These are phyloP conservation scores for Flaveria linearis DNA, from an alignment of 129 eudicot genomes.

Conservation along the genomic window DNA sequence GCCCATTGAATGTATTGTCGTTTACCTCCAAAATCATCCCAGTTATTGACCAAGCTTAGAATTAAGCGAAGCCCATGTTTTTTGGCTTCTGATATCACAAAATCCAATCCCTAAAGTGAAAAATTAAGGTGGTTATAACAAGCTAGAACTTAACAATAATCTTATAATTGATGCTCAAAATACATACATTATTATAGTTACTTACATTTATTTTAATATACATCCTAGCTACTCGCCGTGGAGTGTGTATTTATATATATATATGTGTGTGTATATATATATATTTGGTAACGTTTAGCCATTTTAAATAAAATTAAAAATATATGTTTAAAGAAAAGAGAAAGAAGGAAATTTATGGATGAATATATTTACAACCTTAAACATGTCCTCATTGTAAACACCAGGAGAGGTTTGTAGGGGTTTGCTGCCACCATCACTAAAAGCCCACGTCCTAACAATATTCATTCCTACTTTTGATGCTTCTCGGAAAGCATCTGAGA, in stretches of 20 bases:
- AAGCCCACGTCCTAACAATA: slow-evolving; percentile 62
- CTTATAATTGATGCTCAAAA: no score
- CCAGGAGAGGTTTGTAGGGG: slow-evolving; percentile 49
- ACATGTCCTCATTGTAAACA: slow-evolving; percentile 39
- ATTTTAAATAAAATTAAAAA: no score
- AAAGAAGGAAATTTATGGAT: background rate
- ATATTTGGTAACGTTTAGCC: rapidly evolving
- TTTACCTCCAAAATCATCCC: slow-evolving; percentile 50
- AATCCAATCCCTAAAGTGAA: slow-evolving; percentile 26
- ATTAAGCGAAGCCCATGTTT: slow-evolving; percentile 39
- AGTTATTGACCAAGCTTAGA: slow-evolving; percentile 47
- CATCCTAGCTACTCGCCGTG: no score
- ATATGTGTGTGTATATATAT: no score
- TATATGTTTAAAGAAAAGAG: background rate
- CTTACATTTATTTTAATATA: no score
- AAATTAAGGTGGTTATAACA: no score
- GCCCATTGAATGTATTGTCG: slow-evolving; percentile 52
- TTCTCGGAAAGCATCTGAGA: slow-evolving; percentile 27
- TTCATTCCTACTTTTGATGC: slow-evolving; percentile 54
- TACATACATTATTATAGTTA: no score
- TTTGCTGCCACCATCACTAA: slow-evolving; percentile 20
- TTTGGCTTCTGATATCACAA: slow-evolving; percentile 46
- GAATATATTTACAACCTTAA: slow-evolving; percentile 24
- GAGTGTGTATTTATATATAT: no score
- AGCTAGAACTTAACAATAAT: no score